Percentiles rank a stretch among this genome's conserved stretches.
Conservation (phyloP, 768 basidiomycete species). For the Pleurotus salmoneostramineus region DNA sequence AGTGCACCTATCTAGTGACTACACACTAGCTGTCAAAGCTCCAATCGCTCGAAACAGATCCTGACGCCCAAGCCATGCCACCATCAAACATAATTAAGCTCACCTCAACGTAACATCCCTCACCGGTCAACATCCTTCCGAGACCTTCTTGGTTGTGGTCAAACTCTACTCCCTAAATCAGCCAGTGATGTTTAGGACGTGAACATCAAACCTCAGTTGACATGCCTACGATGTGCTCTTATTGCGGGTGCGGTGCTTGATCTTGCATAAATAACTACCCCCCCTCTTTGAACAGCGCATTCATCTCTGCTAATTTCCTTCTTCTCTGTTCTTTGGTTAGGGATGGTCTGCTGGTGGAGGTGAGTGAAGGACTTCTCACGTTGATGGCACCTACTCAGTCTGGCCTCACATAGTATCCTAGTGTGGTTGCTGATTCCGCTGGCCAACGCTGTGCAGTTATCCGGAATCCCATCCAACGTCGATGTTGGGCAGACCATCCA, state of each 20-base stretch:
- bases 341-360: conserved; percentile 3
- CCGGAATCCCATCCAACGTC: neutral
- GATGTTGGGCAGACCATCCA: neutral
- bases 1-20: too few species aligned
- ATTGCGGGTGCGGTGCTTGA: neutral
- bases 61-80: too few species aligned
- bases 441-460: neutral
- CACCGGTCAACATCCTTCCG: too few species aligned
- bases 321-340: neutral
- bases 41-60: too few species aligned
- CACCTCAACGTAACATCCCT: too few species aligned
- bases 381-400: neutral
- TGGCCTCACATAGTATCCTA: neutral
- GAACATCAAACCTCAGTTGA: neutral
- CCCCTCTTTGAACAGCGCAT: neutral
- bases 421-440: neutral
- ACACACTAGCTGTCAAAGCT: too few species aligned
- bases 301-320: neutral
- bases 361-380: neutral
- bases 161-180: too few species aligned
- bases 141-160: too few species aligned
- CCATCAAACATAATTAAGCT: too few species aligned
- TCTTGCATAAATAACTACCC: neutral
- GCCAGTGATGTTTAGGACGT: too few species aligned
- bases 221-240: neutral